A percentile compares a stretch with the other conserved stretches of the same genome.
phyloP scores from a whole-genome alignment of 2,329 filamentous ascomycete genomes.

The Alternaria sp. region DNA sequence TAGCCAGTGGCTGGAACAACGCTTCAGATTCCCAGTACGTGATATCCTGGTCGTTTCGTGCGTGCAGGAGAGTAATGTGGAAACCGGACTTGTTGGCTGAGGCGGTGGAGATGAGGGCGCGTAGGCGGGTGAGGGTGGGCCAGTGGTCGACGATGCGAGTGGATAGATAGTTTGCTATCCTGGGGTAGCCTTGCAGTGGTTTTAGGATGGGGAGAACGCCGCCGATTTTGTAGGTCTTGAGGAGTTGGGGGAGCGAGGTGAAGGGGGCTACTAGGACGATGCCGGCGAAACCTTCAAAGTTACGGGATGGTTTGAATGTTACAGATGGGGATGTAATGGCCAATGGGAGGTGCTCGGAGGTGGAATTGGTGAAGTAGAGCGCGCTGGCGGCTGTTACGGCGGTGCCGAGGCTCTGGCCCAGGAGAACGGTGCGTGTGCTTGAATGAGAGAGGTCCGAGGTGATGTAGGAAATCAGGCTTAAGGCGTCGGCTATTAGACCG shows the following conservation, averaged over 20 bases:
- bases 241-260: slow-evolving; percentile 72
- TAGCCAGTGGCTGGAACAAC: slow-evolving; percentile 35
- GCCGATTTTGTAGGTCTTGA: slow-evolving; percentile 79
- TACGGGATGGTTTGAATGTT: background rate
- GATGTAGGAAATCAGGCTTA: slow-evolving; percentile 75
- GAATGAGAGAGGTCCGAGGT: slow-evolving; percentile 69
- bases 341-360: slow-evolving; percentile 21
- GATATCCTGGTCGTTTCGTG: slow-evolving; percentile 82
- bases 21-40: slow-evolving; percentile 69
- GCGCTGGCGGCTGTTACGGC: slow-evolving; percentile 78
- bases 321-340: slow-evolving; percentile 32
- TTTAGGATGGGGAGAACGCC: slow-evolving; percentile 81
- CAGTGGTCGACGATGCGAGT: slow-evolving; percentile 78
- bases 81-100: background rate
- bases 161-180: slow-evolving; percentile 66
- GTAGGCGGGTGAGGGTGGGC: slow-evolving; percentile 73
- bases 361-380: slow-evolving; percentile 67
- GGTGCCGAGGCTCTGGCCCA: slow-evolving; percentile 89
- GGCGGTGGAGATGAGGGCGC: slow-evolving; percentile 50
- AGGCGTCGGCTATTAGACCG: slow-evolving; percentile 80
- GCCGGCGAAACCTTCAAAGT: slow-evolving; percentile 71
- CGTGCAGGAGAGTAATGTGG: slow-evolving; percentile 73
- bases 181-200: slow-evolving; percentile 72
- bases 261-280: slow-evolving; percentile 83
- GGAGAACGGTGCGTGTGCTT: slow-evolving; percentile 74